Conservation (phyloP, 78 protist genomes). For the Pigoraptor vietnamica region DNA sequence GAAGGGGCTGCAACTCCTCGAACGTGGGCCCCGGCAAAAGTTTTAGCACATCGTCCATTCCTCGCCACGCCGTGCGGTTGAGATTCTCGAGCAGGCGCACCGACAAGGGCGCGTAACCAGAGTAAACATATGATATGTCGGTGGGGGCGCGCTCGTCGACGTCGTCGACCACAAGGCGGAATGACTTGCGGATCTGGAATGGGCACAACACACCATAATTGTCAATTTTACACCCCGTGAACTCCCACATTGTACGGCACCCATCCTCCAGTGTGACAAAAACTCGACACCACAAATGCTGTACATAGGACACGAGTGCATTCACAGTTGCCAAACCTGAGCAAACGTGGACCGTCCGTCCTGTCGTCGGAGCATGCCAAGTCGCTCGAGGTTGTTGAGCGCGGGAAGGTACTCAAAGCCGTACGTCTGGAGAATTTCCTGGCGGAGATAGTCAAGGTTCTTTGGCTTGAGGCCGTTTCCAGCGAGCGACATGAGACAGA, state of each 20-base stretch:
- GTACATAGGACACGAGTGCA: too few relatives aligned
- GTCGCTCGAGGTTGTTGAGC: conserved; percentile 31
- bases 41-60: not conserved
- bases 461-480: conserved; percentile 49
- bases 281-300: too few relatives aligned
- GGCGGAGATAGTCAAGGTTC: not conserved
- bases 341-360: not conserved
- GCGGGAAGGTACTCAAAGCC: conserved; percentile 52
- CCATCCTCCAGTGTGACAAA: too few relatives aligned
- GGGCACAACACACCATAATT: too few relatives aligned
- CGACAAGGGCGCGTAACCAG: conserved; percentile 82
- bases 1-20: not conserved
- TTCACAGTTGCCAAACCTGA: too few relatives aligned
- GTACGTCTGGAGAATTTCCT: conserved; percentile 32
- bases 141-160: conserved; percentile 24
- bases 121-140: conserved; percentile 36
- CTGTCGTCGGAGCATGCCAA: conserved; percentile 32
- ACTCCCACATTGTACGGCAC: too few relatives aligned
- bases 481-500: conserved; percentile 48
- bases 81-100: conserved; percentile 47
- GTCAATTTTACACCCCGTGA: too few relatives aligned
- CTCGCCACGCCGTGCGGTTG: not conserved
- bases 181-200: not conserved
- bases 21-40: not conserved
- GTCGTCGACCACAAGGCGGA: conserved; percentile 57